These are phyloP conservation scores for Cyclocybe aegerita DNA, from an alignment of 768 basidiomycete species.

Conservation along the genomic window DNA sequence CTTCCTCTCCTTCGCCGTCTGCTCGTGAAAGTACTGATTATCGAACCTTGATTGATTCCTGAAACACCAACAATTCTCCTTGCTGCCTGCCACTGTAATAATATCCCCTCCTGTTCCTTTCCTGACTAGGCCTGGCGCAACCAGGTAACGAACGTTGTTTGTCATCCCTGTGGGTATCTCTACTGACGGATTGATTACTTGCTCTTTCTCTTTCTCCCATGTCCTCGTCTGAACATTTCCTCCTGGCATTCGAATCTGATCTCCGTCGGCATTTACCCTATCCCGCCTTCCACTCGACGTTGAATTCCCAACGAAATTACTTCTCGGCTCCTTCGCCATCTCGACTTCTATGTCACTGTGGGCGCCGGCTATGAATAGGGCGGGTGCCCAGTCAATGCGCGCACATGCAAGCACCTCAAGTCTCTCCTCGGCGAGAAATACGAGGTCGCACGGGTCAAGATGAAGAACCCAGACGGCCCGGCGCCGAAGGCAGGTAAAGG, in stretches of 20 bases:
- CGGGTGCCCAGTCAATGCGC: slow-evolving; percentile 42
- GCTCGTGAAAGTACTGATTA: slow-evolving; percentile 2
- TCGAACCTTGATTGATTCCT: too few relatives aligned
- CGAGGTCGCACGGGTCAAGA: slow-evolving; percentile 41
- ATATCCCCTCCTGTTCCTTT: slow-evolving; percentile 17
- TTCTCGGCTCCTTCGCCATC: neutral
- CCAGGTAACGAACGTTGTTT: slow-evolving; percentile 16
- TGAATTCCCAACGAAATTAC: neutral
- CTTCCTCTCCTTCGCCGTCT: neutral
- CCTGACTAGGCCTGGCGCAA: slow-evolving; percentile 26
- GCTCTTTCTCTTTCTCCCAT: neutral
- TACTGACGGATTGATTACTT: too few relatives aligned
- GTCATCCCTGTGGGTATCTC: too few relatives aligned
- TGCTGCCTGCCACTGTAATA: too few relatives aligned
- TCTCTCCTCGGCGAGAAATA: slow-evolving; percentile 45
- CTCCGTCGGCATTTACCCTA: neutral
- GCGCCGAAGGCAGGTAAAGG: slow-evolving; percentile 13
- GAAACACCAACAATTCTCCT: too few relatives aligned
- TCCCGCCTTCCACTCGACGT: too few relatives aligned
- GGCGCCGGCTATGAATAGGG: slow-evolving; percentile 15
- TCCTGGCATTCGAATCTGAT: slow-evolving; percentile 3
- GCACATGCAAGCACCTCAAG: slow-evolving; percentile 49
- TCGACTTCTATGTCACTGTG: neutral
- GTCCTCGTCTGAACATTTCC: neutral
- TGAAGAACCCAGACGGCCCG: slow-evolving; percentile 40